Evolutionary conservation across 352 stramenopile genomes (phyloP).

Genomic region (Phytopythium kandeliae): DNA sequence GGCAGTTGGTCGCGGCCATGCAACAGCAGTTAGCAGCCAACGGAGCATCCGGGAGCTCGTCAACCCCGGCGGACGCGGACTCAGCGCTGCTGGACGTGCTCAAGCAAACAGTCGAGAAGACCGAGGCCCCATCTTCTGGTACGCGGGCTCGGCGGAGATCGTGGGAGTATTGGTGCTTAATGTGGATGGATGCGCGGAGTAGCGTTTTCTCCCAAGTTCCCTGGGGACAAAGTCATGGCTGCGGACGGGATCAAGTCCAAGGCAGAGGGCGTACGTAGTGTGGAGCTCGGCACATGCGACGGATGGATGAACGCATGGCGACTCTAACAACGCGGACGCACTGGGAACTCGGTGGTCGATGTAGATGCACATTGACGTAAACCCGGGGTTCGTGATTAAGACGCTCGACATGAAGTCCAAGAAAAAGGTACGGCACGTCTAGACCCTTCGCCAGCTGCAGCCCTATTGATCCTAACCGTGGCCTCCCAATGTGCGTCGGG

Average conservation of each 20-base stretch:
- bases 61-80: slow-evolving; percentile 11
- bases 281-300: too few species aligned
- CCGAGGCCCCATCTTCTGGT: not conserved
- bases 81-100: slow-evolving; percentile 53
- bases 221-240: slow-evolving; percentile 71
- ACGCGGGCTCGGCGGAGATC: too few species aligned
- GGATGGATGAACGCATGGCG: too few species aligned
- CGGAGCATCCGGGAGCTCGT: not conserved
- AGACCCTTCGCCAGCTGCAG: too few species aligned
- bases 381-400: slow-evolving; percentile 78
- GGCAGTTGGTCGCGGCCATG: slow-evolving; percentile 60
- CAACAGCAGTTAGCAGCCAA: slow-evolving; percentile 39
- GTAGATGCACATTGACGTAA: slow-evolving; percentile 73
- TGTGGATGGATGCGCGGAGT: too few species aligned
- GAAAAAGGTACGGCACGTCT: slow-evolving; percentile 38
- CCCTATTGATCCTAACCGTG: not conserved
- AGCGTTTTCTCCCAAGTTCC: slow-evolving; percentile 61
- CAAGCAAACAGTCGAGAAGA: slow-evolving; percentile 13
- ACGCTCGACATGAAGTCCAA: slow-evolving; percentile 50
- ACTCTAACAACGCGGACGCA: not conserved
- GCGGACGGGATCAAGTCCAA: slow-evolving; percentile 40
- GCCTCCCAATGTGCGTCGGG: too few species aligned
- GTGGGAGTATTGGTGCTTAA: too few species aligned
- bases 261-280: slow-evolving; percentile 51
- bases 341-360: not conserved